These are phyloP conservation scores for Pelargonium cotyledonis DNA, from an alignment of 441 rosid species.

Conservation along the genomic window DNA sequence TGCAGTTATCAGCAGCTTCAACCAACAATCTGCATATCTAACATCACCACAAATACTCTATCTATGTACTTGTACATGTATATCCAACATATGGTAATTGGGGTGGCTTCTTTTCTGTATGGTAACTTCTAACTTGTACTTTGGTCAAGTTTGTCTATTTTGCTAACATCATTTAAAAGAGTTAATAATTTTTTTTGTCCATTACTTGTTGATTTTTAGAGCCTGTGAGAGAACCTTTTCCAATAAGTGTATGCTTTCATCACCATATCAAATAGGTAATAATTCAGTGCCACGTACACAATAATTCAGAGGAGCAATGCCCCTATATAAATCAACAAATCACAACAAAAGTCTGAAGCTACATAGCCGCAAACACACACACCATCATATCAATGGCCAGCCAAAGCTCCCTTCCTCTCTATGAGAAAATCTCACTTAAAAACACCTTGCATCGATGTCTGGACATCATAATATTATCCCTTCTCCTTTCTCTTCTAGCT, in stretches of 20 bases:
- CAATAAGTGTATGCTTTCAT: neutral
- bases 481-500: conserved; percentile 39
- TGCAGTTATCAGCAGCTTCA: too few relatives aligned
- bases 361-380: neutral
- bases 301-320: neutral
- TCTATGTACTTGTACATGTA: neutral
- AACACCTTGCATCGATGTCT: conserved; percentile 33
- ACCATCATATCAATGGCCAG: conserved; percentile 19
- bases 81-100: too few relatives aligned
- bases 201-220: neutral
- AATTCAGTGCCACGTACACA: neutral
- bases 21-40: too few relatives aligned
- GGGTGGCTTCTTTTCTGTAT: neutral
- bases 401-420: conserved; percentile 24
- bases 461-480: conserved; percentile 35
- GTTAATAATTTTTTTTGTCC: neutral
- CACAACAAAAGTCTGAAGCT: too few relatives aligned
- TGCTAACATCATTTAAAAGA: neutral
- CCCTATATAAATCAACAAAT: neutral
- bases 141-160: neutral
- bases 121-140: neutral
- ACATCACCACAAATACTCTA: too few relatives aligned
- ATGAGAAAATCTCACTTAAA: conserved; percentile 24
- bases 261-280: neutral
- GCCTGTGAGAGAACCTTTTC: neutral